Conservation (phyloP, 805 yeast genomes). For the Yamadazyma olivae region DNA sequence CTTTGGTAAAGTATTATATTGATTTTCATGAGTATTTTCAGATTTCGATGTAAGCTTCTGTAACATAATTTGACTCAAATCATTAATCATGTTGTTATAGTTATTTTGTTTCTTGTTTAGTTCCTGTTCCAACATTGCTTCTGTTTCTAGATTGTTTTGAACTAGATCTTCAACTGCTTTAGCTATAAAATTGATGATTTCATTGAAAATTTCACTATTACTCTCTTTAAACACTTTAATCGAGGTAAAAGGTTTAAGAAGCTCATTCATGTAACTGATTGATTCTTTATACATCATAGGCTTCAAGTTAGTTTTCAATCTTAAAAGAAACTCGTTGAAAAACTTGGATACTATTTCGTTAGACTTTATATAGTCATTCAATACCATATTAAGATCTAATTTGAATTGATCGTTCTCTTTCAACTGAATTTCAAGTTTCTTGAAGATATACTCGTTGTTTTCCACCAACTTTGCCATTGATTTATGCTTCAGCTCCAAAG, state of each 20-base stretch:
- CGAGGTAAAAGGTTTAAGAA: conserved; percentile 6
- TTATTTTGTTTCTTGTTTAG: conserved; percentile 11
- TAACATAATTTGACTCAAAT: conserved; percentile 12
- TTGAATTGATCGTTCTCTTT: not conserved
- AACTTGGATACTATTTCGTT: not conserved
- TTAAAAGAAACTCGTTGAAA: conserved; percentile 6
- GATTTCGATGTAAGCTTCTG: conserved; percentile 3
- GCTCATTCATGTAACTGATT: conserved; percentile 6
- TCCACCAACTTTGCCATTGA: no score
- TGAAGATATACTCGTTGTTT: not conserved
- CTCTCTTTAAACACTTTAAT: conserved; percentile 3
- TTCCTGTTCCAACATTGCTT: conserved; percentile 13
- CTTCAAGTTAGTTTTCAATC: conserved; percentile 6
- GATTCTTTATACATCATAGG: conserved; percentile 18
- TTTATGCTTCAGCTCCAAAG: no score
- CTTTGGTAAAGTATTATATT: not conserved
- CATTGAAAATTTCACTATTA: conserved; percentile 9
- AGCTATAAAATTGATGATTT: conserved; percentile 10
- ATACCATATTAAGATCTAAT: not conserved
- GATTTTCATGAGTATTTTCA: not conserved
- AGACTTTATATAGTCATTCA: conserved; percentile 1
- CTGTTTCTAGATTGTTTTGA: conserved; percentile 13
- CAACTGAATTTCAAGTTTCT: not conserved
- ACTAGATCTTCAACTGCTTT: conserved; percentile 17
- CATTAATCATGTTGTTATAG: conserved; percentile 16